phyloP scores from a whole-genome alignment of 2,329 filamentous ascomycete genomes.

The Diaporthe destruens region DNA sequence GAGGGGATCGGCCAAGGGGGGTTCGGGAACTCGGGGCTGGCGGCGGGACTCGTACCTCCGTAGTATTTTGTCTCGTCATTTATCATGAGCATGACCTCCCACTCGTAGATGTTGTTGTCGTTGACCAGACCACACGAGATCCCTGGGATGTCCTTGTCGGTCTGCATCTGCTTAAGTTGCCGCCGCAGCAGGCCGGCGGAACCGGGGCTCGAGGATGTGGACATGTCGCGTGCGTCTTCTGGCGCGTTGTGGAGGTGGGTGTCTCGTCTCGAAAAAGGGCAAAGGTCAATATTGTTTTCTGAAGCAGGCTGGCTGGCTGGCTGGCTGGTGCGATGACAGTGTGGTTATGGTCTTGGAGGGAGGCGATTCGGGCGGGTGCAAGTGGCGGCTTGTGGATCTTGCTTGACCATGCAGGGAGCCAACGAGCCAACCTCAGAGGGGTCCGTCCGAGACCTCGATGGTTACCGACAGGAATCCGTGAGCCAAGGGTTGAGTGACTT shows the following conservation, averaged over 20 bases:
- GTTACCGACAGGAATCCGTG: background rate
- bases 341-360: background rate
- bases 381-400: constrained; percentile 32
- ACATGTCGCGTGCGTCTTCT: constrained; percentile 40
- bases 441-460: constrained; percentile 28
- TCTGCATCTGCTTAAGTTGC: constrained; percentile 95
- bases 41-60: constrained; percentile 72
- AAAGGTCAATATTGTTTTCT: background rate
- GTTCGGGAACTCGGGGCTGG: background rate
- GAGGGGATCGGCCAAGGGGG: constrained; percentile 4
- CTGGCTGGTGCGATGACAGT: background rate
- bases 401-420: constrained; percentile 24
- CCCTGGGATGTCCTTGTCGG: constrained; percentile 89
- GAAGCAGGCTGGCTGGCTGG: background rate
- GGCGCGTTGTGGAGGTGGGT: no score
- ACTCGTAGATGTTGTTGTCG: constrained; percentile 92
- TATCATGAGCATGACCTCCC: constrained; percentile 99
- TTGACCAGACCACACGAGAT: constrained; percentile 92
- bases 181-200: constrained; percentile 77
- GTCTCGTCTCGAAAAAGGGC: no score
- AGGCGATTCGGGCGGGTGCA: constrained; percentile 18
- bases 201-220: constrained; percentile 45
- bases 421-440: background rate
- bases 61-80: constrained; percentile 94
- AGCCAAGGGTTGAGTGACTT: background rate